These are phyloP conservation scores for Cinnamomum chago DNA, from an alignment of 164 flowering plant genomes.

Conservation along the genomic window DNA sequence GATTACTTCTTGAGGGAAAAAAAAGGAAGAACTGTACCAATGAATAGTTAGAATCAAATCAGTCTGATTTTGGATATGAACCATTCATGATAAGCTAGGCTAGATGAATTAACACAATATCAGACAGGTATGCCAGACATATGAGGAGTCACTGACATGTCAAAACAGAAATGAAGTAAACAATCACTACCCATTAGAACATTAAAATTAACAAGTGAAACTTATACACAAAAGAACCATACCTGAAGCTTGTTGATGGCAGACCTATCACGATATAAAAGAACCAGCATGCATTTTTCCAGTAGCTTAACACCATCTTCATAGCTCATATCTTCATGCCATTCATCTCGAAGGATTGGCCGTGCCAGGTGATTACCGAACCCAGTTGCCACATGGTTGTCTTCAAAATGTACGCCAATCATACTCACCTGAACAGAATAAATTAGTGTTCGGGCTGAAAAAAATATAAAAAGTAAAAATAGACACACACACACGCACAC, in stretches of 20 bases:
- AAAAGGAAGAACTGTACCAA: too few relatives aligned
- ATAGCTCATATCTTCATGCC: constrained; percentile 77
- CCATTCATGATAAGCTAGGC: too few relatives aligned
- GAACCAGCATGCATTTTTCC: constrained; percentile 94
- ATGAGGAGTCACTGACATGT: too few relatives aligned
- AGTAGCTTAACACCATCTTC: constrained; percentile 87
- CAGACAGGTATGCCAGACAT: too few relatives aligned
- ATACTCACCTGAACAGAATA: constrained; percentile 56
- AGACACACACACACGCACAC: not conserved
- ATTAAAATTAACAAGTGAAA: too few relatives aligned
- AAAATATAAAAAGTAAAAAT: not conserved
- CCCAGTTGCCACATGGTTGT: constrained; percentile 89
- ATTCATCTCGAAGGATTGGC: constrained; percentile 88
- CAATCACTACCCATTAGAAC: too few relatives aligned
- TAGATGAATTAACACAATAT: too few relatives aligned
- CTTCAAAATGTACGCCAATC: constrained; percentile 93
- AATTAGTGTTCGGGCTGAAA: not conserved
- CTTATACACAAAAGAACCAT: not conserved
- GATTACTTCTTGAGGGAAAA: too few relatives aligned
- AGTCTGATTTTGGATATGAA: too few relatives aligned
- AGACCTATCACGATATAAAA: constrained; percentile 88
- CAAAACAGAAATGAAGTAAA: too few relatives aligned
- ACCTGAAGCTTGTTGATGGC: constrained; percentile 98
- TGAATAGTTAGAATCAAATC: too few relatives aligned
- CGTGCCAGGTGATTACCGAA: constrained; percentile 95